Percentiles rank a stretch among this genome's conserved stretches.
Conservation (phyloP, 495 filamentous ascomycete genomes). For the Diplogelasinospora grovesii region DNA sequence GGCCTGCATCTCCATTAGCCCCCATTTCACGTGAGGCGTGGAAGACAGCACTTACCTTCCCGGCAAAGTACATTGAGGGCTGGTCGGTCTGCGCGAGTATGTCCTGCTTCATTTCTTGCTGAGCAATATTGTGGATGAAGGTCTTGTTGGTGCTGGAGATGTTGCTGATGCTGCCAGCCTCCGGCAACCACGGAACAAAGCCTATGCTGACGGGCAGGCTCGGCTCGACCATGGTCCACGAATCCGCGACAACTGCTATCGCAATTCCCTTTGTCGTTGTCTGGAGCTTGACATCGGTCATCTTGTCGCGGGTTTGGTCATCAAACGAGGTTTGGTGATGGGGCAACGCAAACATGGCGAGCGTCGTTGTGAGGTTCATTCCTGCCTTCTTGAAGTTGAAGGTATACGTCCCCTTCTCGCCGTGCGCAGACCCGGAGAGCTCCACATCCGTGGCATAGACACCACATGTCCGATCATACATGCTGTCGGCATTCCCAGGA, state of each 20-base stretch:
- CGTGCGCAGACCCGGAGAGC: conserved; percentile 56
- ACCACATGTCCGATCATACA: conserved; percentile 71
- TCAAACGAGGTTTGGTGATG: conserved; percentile 80
- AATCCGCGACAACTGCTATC: conserved; percentile 64
- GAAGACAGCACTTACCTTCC: conserved; percentile 53
- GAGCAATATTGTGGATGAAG: conserved; percentile 51
- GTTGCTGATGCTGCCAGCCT: conserved; percentile 39
- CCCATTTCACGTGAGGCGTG: neutral
- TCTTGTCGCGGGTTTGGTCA: conserved; percentile 42
- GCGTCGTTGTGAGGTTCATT: conserved; percentile 36
- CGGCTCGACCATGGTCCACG: conserved; percentile 71
- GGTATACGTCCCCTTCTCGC: conserved; percentile 59
- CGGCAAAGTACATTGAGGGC: conserved; percentile 91
- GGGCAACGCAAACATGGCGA: conserved; percentile 85
- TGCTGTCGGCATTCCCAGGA: conserved; percentile 50
- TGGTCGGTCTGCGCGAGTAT: conserved; percentile 64
- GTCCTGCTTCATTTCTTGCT: conserved; percentile 64
- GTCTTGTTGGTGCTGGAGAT: conserved; percentile 47
- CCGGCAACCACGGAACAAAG: conserved; percentile 66
- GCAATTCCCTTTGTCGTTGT: conserved; percentile 85
- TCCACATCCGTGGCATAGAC: conserved; percentile 58
- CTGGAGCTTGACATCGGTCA: conserved; percentile 56
- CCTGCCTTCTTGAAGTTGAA: conserved; percentile 67
- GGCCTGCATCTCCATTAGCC: conserved; percentile 41
- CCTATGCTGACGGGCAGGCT: conserved; percentile 67